These are phyloP conservation scores for Xylariaceae sp. DNA, from an alignment of 2,329 filamentous ascomycete species.

Conservation along the genomic window DNA sequence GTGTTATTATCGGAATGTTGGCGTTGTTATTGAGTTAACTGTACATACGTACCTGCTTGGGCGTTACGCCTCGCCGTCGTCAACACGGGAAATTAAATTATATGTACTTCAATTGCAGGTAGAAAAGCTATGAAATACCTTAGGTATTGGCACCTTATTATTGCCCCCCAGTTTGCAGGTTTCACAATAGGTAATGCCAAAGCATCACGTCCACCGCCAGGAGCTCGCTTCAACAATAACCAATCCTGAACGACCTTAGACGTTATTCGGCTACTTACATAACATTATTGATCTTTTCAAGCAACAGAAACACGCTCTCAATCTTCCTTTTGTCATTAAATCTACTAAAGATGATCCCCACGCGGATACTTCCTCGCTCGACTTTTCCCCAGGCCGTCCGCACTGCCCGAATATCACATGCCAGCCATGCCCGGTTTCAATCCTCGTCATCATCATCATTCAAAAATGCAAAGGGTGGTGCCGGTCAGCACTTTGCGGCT, in stretches of 20 bases:
- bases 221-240: neutral
- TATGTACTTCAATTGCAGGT: neutral
- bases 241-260: neutral
- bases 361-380: neutral
- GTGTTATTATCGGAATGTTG: neutral
- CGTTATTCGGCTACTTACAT: neutral
- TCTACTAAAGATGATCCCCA: neutral
- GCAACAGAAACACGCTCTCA: neutral
- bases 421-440: conserved; percentile 43
- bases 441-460: conserved; percentile 40
- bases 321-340: neutral
- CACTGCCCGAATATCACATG: conserved; percentile 12
- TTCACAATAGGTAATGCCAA: neutral
- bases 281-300: neutral
- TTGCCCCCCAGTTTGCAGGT: neutral
- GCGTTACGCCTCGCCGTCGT: neutral
- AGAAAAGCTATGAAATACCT: neutral
- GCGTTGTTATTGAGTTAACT: too few relatives aligned
- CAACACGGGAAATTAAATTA: neutral
- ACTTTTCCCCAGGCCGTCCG: conserved; percentile 5
- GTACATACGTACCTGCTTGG: too few relatives aligned
- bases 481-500: conserved; percentile 41
- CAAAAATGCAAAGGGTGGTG: conserved; percentile 12
- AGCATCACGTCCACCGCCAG: neutral
- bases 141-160: neutral